phyloP scores from a whole-genome alignment of 192 early-diverging fungal species.

The Spinellus fusiger region DNA sequence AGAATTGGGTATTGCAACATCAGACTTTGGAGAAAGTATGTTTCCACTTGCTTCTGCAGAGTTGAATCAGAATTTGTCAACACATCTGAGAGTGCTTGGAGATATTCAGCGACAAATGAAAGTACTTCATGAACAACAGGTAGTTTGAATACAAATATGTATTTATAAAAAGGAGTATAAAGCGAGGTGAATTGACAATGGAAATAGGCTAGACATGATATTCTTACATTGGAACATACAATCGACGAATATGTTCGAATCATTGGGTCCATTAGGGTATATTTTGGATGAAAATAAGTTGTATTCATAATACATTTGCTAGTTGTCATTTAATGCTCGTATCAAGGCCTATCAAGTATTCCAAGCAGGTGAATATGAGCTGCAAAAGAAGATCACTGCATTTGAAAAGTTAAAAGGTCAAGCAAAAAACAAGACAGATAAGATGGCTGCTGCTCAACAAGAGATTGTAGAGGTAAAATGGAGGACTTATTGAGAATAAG shows the following conservation, averaged over 20 bases:
- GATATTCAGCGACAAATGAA: conserved; percentile 76
- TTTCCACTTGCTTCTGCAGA: conserved; percentile 66
- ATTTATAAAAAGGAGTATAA: not conserved
- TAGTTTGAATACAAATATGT: conserved; percentile 2
- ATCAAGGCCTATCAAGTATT: conserved; percentile 59
- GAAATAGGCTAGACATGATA: conserved; percentile 59
- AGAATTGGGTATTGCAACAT: conserved; percentile 62
- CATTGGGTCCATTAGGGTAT: conserved; percentile 72
- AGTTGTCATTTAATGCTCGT: conserved; percentile 72
- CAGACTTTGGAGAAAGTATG: conserved; percentile 81
- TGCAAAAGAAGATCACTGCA: conserved; percentile 60
- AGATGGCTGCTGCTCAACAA: conserved; percentile 30
- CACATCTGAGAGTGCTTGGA: conserved; percentile 65
- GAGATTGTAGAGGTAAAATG: conserved; percentile 49
- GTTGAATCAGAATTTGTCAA: conserved; percentile 58
- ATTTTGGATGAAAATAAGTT: not conserved
- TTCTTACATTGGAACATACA: conserved; percentile 66
- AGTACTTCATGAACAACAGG: conserved; percentile 75
- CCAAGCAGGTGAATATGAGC: conserved; percentile 63
- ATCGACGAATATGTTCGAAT: conserved; percentile 89
- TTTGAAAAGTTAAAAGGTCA: conserved; percentile 58
- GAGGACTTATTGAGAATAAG: conserved; percentile 18
- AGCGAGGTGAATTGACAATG: too few species aligned
- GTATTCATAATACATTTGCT: conserved; percentile 4
- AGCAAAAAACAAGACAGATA: conserved; percentile 41